Evolutionary conservation across 2,329 filamentous ascomycete genomes (phyloP).

Genomic region (Stachybotrys chlorohalonatus): DNA sequence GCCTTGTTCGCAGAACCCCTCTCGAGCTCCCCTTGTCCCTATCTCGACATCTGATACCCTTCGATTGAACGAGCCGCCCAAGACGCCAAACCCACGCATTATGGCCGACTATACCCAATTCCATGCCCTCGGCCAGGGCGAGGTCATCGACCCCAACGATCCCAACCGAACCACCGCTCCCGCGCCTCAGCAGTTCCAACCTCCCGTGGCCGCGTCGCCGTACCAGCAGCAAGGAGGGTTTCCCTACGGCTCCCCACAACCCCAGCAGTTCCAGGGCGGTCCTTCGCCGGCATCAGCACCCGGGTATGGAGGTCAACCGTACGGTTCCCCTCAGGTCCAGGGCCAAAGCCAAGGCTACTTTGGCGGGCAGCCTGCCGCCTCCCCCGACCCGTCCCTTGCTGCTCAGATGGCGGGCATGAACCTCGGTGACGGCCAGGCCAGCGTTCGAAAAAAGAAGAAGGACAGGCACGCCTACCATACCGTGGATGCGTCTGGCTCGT

Average conservation of each 20-base stretch:
- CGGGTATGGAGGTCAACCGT: constrained; percentile 10
- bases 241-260: constrained; percentile 23
- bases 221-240: constrained; percentile 37
- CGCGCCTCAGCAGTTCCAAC: constrained; percentile 46
- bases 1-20: neutral
- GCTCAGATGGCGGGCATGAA: constrained; percentile 73
- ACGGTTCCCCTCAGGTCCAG: constrained; percentile 21
- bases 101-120: constrained; percentile 44
- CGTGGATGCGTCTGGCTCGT: constrained; percentile 62
- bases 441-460: constrained; percentile 74
- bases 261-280: constrained; percentile 31
- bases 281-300: constrained; percentile 16
- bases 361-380: constrained; percentile 18
- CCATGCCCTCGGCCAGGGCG: constrained; percentile 47
- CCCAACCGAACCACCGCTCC: constrained; percentile 41
- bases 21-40: neutral
- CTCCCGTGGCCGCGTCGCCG: constrained; percentile 41
- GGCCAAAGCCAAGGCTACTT: constrained; percentile 18
- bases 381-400: constrained; percentile 44
- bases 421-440: constrained; percentile 44
- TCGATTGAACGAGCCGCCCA: neutral
- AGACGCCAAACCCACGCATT: constrained; percentile 7
- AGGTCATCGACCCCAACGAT: constrained; percentile 45
- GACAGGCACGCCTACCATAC: constrained; percentile 88
- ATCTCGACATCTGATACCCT: neutral